Percentiles rank a stretch among this genome's conserved stretches.
Evolutionary conservation across 2,329 filamentous ascomycete species (phyloP).

Genomic region (Fusarium bactridioides): DNA sequence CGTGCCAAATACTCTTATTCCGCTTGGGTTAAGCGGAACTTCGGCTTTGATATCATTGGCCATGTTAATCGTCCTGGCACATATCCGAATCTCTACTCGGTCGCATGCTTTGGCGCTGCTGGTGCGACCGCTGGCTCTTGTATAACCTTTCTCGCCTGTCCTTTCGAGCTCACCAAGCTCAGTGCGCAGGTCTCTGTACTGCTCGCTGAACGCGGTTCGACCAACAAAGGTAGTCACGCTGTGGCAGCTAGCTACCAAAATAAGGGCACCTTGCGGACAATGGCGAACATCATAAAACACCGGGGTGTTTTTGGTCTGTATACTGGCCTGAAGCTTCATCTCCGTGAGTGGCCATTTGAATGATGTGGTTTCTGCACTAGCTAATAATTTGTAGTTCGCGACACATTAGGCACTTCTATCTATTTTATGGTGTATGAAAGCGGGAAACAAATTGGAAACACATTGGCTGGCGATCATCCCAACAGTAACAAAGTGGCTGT

Average conservation of each 20-base stretch:
- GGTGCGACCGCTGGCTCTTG: conserved; percentile 81
- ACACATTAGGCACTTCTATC: conserved; percentile 83
- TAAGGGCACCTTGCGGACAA: conserved; percentile 78
- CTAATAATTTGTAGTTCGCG: conserved; percentile 66
- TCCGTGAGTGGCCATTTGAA: conserved; percentile 64
- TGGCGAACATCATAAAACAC: conserved; percentile 78
- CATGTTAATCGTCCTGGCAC: conserved; percentile 75
- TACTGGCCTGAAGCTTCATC: conserved; percentile 80
- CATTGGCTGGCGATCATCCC: conserved; percentile 73
- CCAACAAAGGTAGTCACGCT: conserved; percentile 59
- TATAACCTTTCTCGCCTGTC: conserved; percentile 83
- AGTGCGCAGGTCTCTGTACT: conserved; percentile 86
- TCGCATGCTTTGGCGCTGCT: conserved; percentile 79
- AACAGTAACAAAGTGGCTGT: conserved; percentile 84
- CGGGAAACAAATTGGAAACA: conserved; percentile 81
- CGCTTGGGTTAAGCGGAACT: conserved; percentile 72
- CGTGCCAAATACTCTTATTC: conserved; percentile 78
- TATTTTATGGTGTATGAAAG: conserved; percentile 93
- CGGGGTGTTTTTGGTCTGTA: conserved; percentile 78
- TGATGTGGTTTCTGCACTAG: background rate
- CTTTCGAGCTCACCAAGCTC: conserved; percentile 89
- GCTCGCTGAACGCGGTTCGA: conserved; percentile 61
- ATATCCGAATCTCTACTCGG: conserved; percentile 75
- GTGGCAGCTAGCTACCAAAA: conserved; percentile 77
- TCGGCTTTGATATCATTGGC: conserved; percentile 73